A percentile compares a stretch with the other conserved stretches of the same genome.
These are phyloP conservation scores for Tylopilus subfusipes DNA, from an alignment of 768 basidiomycete genomes.

Conservation along the genomic window DNA sequence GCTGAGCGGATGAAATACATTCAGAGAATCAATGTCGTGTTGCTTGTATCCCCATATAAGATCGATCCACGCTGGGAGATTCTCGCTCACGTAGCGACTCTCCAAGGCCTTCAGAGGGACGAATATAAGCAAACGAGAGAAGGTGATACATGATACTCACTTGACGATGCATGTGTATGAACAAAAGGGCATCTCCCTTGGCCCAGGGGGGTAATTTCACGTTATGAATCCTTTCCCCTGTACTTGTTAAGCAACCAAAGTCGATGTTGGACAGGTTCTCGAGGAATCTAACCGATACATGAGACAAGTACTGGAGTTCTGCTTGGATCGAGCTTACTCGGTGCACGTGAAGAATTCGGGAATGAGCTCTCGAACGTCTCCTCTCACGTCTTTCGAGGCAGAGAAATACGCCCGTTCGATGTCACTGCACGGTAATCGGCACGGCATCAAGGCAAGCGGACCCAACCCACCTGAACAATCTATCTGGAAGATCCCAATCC, in stretches of 20 bases:
- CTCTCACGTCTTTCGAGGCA: slow-evolving; percentile 79
- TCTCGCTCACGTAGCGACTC: slow-evolving; percentile 80
- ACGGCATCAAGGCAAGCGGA: background rate
- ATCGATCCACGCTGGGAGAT: slow-evolving; percentile 89
- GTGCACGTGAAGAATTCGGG: slow-evolving; percentile 86
- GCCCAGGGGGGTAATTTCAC: slow-evolving; percentile 94
- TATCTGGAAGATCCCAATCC: slow-evolving; percentile 90
- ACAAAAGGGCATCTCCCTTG: slow-evolving; percentile 74
- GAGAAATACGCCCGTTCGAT: slow-evolving; percentile 79
- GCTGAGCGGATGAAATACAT: slow-evolving; percentile 90
- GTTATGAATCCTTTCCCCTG: slow-evolving; percentile 77
- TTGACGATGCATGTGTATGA: slow-evolving; percentile 72
- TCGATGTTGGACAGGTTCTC: slow-evolving; percentile 77
- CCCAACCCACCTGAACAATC: slow-evolving; percentile 64
- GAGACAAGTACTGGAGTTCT: background rate
- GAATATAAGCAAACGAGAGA: background rate
- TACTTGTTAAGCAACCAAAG: slow-evolving; percentile 70
- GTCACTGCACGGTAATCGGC: slow-evolving; percentile 46
- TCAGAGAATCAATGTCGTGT: slow-evolving; percentile 69
- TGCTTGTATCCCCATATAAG: slow-evolving; percentile 90
- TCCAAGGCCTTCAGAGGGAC: slow-evolving; percentile 64
- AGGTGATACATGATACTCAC: slow-evolving; percentile 36
- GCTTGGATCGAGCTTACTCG: slow-evolving; percentile 45
- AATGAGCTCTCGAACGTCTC: slow-evolving; percentile 91
- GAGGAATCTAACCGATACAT: slow-evolving; percentile 57